Conservation (phyloP, 176 grass and related monocot genomes). For the Pontederia crassipes region DNA sequence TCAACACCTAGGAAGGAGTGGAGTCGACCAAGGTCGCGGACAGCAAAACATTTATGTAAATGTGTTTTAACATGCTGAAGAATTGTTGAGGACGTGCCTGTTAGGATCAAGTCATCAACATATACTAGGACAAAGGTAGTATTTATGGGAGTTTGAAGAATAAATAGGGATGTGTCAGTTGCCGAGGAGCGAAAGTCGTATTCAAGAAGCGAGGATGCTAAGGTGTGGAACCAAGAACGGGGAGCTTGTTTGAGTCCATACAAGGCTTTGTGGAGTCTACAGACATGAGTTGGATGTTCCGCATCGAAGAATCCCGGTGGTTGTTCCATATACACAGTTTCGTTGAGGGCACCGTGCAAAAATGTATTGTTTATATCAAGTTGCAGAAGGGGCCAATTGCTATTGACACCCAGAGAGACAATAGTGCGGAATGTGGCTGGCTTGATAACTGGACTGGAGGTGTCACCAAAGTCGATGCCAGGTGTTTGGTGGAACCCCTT, state of each 20-base stretch:
- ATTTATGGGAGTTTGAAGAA: background rate
- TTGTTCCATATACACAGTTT: background rate
- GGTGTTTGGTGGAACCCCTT: background rate
- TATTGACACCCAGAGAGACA: background rate
- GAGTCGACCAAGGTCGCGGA: background rate
- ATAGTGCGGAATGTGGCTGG: background rate
- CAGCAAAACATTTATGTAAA: background rate
- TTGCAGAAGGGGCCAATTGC: background rate
- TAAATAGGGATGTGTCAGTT: background rate
- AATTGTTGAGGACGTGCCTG: background rate
- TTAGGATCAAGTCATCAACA: background rate
- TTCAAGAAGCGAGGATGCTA: background rate
- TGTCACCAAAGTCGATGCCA: background rate
- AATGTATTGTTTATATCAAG: constrained; percentile 8
- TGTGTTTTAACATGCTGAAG: background rate
- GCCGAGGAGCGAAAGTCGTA: background rate
- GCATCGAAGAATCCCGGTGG: background rate
- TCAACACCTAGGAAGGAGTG: constrained; percentile 1
- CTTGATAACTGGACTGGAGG: background rate
- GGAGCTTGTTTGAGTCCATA: background rate
- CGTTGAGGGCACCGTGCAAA: background rate
- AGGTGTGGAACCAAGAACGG: background rate
- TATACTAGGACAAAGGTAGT: background rate
- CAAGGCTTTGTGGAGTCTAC: background rate
- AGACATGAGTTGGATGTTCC: background rate